Evolutionary conservation across 2,329 filamentous ascomycete species (phyloP).

Genomic region (Scedosporium minutisporum): DNA sequence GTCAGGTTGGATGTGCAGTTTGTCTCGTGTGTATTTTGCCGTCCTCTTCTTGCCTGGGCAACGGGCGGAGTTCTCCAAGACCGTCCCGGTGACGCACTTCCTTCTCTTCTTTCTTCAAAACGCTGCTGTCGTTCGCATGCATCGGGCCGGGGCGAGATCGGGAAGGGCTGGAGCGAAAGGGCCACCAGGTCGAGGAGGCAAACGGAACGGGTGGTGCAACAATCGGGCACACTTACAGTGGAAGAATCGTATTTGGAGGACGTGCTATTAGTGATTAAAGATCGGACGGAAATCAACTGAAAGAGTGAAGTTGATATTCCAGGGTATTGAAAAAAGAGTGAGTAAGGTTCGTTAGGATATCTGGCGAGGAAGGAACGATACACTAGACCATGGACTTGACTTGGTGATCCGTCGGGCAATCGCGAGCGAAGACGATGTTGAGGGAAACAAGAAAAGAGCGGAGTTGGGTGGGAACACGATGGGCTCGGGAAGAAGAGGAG

Average conservation of each 20-base stretch:
- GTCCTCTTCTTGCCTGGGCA: background rate
- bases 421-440: conserved; percentile 2
- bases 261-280: conserved; percentile 4
- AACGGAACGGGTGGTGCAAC: background rate
- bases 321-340: background rate
- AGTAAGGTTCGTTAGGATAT: background rate
- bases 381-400: conserved; percentile 1
- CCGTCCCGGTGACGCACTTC: background rate
- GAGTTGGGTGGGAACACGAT: background rate
- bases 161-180: background rate
- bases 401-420: background rate
- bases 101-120: background rate
- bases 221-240: conserved; percentile 6
- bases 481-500: background rate
- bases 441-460: background rate
- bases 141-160: too few species aligned
- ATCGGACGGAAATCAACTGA: conserved; percentile 9
- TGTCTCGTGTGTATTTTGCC: background rate
- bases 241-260: background rate
- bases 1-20: background rate
- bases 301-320: conserved; percentile 9
- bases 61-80: background rate
- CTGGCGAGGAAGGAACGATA: background rate
- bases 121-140: too few species aligned
- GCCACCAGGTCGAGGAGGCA: background rate